Evolutionary conservation across 2,329 filamentous ascomycete genomes (phyloP), one percentile per base, ranked within the genome.

Genomic region (Alternaria atra): DNA sequence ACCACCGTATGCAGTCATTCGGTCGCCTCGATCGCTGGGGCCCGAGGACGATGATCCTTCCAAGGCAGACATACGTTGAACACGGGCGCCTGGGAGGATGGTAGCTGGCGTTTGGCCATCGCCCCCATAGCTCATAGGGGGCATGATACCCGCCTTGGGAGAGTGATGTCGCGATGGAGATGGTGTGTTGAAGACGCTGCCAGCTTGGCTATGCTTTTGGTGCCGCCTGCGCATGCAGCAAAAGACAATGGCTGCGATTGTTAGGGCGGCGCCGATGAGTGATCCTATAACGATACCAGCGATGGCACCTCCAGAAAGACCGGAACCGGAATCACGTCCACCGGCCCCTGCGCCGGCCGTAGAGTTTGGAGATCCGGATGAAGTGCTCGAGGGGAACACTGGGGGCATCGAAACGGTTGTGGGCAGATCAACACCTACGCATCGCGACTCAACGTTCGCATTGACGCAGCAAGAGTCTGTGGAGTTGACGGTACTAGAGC

Each of bases 391-490:
- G 2, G 84, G 82, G 58, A 87, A 85, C 5, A 89, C 79, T 5
- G 85, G 84, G n/a, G 83, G 81, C 66, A 89, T 80, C 3, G 85
- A 84, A 15, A 84, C 82, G 48, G 93, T 90, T 1, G 88, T 87
- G 0, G 95, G 95, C 6, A 99, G 83, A 27, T 86, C 83, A n/a
- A 99, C 91, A 52, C 87, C 87, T 51, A 86, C 81, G 77, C 95
- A 99, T 65, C 89, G 87, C 27, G 82, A 81, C 60, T 92, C 86
- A n/a, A 90, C 89, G 63, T 93, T 85, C 5, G 94, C 89, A 71
- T 89, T 93, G 73, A 93, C 90, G 79, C 95, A 99, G 83, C 95
- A 99, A 4, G 94, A 96, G 77, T 98, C 94, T 52, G 94, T 98
- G 9, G 93, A 91, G 79, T 98, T 98, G 64, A 90, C 87, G 29